Percentiles rank a stretch among this genome's conserved stretches.
phyloP scores from a whole-genome alignment of 768 basidiomycete genomes.

The Strobilomyces confusus region DNA sequence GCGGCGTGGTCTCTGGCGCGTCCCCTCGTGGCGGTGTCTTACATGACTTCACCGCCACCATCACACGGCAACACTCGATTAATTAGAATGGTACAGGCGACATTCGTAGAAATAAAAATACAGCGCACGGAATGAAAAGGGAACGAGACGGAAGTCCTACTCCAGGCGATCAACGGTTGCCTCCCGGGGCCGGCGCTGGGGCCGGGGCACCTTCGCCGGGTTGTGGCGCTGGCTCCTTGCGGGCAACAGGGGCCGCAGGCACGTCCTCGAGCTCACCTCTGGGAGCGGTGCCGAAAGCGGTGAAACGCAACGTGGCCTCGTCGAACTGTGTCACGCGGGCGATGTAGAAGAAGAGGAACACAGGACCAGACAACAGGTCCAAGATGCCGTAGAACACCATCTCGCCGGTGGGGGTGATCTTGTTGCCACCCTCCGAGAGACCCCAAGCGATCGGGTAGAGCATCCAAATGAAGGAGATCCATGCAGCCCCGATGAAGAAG shows the following conservation, averaged over 20 bases:
- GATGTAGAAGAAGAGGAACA: slow-evolving; percentile 36
- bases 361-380: slow-evolving; percentile 35
- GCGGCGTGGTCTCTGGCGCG: slow-evolving; percentile 7
- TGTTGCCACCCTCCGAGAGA: slow-evolving; percentile 48
- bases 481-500: slow-evolving; percentile 35
- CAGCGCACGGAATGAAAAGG: background rate
- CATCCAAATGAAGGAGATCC: slow-evolving; percentile 52
- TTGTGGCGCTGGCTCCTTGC: background rate
- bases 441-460: slow-evolving; percentile 60
- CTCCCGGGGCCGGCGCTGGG: background rate
- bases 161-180: too few species aligned
- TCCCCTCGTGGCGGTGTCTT: slow-evolving; percentile 17
- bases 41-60: background rate
- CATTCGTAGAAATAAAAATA: background rate
- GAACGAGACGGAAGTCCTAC: background rate
- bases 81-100: background rate
- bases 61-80: background rate
- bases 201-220: background rate
- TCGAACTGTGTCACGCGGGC: slow-evolving; percentile 1
- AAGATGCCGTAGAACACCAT: slow-evolving; percentile 55
- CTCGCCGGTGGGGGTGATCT: slow-evolving; percentile 47
- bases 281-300: slow-evolving; percentile 8
- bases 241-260: background rate
- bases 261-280: background rate
- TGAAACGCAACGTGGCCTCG: background rate